These are phyloP conservation scores for Ogataea thermomethanolica DNA, from an alignment of 805 yeast genomes.

Conservation along the genomic window DNA sequence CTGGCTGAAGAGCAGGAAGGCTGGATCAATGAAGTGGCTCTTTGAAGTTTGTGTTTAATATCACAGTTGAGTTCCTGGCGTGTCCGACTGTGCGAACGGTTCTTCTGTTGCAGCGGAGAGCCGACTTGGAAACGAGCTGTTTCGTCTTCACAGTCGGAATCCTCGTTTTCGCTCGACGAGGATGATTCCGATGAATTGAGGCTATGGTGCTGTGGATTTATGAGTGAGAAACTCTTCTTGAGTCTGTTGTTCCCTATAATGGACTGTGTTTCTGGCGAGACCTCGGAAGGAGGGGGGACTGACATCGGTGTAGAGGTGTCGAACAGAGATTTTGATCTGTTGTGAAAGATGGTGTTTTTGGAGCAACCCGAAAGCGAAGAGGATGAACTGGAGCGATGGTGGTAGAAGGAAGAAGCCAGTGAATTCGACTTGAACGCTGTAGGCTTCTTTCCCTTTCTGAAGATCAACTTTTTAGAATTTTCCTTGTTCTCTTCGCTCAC, in stretches of 20 bases:
- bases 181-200: constrained; percentile 14
- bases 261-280: constrained; percentile 23
- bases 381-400: constrained; percentile 20
- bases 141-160: constrained; percentile 17
- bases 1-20: constrained; percentile 6
- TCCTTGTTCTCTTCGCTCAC: constrained; percentile 19
- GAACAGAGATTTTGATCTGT: constrained; percentile 15
- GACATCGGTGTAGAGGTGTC: constrained; percentile 14
- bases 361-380: constrained; percentile 11
- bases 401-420: constrained; percentile 19
- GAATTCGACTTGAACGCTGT: constrained; percentile 22
- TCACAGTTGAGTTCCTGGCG: constrained; percentile 18
- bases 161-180: constrained; percentile 20
- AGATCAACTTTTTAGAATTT: constrained; percentile 13
- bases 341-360: constrained; percentile 14
- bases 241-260: constrained; percentile 18
- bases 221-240: constrained; percentile 25
- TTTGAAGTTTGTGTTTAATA: constrained; percentile 23
- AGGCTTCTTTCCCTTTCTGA: constrained; percentile 13
- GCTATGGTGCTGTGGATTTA: constrained; percentile 22
- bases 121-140: constrained; percentile 28
- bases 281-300: constrained; percentile 7
- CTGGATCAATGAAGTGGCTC: constrained; percentile 28
- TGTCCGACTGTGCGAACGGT: constrained; percentile 15
- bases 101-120: constrained; percentile 37